A percentile compares a stretch with the other conserved stretches of the same genome.
Conservation (phyloP, 768 basidiomycete genomes). For the Lactifluus hygrophoroides region DNA sequence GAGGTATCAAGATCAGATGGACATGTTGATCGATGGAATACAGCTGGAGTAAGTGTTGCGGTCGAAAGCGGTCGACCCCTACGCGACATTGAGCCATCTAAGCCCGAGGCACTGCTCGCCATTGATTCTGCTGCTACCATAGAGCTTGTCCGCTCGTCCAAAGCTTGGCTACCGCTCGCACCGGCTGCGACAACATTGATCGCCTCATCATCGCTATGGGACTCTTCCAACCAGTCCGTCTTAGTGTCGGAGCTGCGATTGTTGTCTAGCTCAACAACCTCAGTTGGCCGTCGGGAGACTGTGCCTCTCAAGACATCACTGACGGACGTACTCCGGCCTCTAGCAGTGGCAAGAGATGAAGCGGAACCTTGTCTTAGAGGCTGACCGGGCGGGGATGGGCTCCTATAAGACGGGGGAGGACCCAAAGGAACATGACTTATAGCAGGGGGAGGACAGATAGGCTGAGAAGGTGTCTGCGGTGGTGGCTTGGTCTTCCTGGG, state of each 20-base stretch:
- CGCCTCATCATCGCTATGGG: slow-evolving; percentile 77
- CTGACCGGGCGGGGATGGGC: slow-evolving; percentile 28
- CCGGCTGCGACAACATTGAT: slow-evolving; percentile 77
- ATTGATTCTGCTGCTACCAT: slow-evolving; percentile 30
- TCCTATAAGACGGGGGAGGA: slow-evolving; percentile 59
- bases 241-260: slow-evolving; percentile 31
- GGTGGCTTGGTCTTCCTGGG: slow-evolving; percentile 20
- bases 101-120: slow-evolving; percentile 17
- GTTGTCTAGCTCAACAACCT: slow-evolving; percentile 26
- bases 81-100: slow-evolving; percentile 4
- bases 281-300: slow-evolving; percentile 30
- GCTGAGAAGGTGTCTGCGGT: slow-evolving; percentile 14
- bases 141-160: slow-evolving; percentile 78
- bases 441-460: slow-evolving; percentile 9
- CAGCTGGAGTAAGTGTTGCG: slow-evolving; percentile 17
- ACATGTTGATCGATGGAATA: slow-evolving; percentile 36
- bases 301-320: slow-evolving; percentile 50
- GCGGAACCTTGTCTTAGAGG: slow-evolving; percentile 36
- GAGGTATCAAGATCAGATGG: slow-evolving; percentile 63
- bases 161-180: slow-evolving; percentile 67
- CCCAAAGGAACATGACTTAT: slow-evolving; percentile 28
- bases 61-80: slow-evolving; percentile 11
- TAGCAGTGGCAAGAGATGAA: slow-evolving; percentile 35
- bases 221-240: slow-evolving; percentile 59
- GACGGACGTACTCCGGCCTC: slow-evolving; percentile 47